phyloP scores from a whole-genome alignment of 805 yeast species.

The Blastobotrys terrestris region DNA sequence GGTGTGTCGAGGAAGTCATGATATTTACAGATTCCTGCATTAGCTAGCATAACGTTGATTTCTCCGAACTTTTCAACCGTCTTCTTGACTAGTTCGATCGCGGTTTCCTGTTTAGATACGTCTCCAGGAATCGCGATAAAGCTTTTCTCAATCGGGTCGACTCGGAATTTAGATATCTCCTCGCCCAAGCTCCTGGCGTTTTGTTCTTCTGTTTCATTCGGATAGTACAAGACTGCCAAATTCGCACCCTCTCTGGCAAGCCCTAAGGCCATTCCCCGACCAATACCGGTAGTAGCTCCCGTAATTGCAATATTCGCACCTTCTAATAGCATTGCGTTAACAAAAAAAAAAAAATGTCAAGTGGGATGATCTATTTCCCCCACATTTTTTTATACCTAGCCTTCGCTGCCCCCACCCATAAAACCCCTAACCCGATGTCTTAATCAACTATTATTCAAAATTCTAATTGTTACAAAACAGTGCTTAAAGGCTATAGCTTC shows the following conservation, averaged over 20 bases:
- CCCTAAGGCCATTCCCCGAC: slow-evolving; percentile 39
- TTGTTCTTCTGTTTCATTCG: slow-evolving; percentile 17
- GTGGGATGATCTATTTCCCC: not conserved
- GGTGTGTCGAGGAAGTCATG: slow-evolving; percentile 38
- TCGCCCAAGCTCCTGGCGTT: slow-evolving; percentile 57
- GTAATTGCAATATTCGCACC: slow-evolving; percentile 33
- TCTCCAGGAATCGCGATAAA: slow-evolving; percentile 38
- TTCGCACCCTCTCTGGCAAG: slow-evolving; percentile 39
- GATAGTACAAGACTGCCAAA: slow-evolving; percentile 34
- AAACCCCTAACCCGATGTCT: not conserved
- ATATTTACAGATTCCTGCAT: slow-evolving; percentile 40
- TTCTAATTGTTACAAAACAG: too few species aligned
- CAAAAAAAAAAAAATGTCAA: not conserved
- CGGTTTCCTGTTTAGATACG: slow-evolving; percentile 36
- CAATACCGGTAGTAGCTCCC: slow-evolving; percentile 44
- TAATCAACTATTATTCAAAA: too few species aligned
- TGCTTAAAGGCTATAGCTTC: not conserved
- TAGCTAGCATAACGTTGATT: slow-evolving; percentile 38
- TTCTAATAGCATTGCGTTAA: not conserved
- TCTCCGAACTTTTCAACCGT: slow-evolving; percentile 37
- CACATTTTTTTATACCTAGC: too few species aligned
- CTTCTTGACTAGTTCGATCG: slow-evolving; percentile 20
- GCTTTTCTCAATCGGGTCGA: slow-evolving; percentile 12
- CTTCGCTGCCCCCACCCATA: too few species aligned
- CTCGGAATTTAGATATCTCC: slow-evolving; percentile 18